Percentiles rank a stretch among this genome's conserved stretches.
These are phyloP conservation scores for Beta vulgaris DNA, from an alignment of 148 eudicot genomes.

Conservation along the genomic window DNA sequence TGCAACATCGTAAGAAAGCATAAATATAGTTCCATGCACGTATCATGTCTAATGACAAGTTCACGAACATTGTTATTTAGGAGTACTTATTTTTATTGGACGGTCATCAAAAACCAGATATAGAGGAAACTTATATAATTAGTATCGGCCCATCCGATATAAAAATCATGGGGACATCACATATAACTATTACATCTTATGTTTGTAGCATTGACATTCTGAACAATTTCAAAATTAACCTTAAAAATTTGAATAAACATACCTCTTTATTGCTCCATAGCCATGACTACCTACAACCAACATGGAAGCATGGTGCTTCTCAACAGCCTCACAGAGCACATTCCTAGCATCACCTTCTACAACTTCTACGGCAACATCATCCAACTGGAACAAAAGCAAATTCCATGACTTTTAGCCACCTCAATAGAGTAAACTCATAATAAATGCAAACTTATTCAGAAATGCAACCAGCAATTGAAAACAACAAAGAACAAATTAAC, in stretches of 20 bases:
- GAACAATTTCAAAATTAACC: not conserved
- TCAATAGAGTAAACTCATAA: not conserved
- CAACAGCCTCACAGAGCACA: conserved; percentile 77
- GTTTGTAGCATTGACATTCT: not conserved
- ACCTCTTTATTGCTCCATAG: conserved; percentile 81
- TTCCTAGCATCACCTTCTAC: conserved; percentile 80
- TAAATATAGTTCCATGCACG: no score
- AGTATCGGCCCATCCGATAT: no score
- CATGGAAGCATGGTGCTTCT: conserved; percentile 64
- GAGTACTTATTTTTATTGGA: no score
- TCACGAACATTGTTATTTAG: no score
- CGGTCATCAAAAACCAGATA: no score
- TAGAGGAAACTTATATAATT: no score
- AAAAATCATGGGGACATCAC: no score
- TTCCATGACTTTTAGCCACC: not conserved
- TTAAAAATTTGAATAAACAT: not conserved
- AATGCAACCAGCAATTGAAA: not conserved
- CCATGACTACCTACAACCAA: conserved; percentile 85
- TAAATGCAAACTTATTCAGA: not conserved
- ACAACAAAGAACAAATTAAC: no score
- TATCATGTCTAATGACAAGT: no score
- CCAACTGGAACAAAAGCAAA: conserved; percentile 32
- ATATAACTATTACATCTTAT: no score
- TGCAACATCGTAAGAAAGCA: no score
- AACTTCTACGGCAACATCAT: conserved; percentile 43